phyloP scores from a whole-genome alignment of 2,329 filamentous ascomycete species.

The Cryphonectria parasitica region DNA sequence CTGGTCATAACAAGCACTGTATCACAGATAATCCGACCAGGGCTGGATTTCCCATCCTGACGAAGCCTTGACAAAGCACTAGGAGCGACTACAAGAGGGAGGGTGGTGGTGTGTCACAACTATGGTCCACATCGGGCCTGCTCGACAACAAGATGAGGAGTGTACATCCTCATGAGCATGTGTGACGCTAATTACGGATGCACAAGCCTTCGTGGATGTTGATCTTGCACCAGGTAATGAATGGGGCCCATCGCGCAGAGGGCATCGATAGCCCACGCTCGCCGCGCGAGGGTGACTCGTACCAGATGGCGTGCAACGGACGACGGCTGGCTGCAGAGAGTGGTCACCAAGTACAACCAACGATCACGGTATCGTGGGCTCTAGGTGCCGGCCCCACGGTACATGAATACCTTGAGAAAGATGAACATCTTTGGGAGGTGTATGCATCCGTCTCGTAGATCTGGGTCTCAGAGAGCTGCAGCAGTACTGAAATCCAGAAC shows the following conservation, averaged over 20 bases:
- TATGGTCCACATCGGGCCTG: background rate
- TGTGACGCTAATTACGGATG: background rate
- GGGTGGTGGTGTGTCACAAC: background rate
- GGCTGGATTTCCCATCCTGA: background rate
- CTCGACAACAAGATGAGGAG: background rate
- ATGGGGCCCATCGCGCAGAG: constrained; percentile 4
- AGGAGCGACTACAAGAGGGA: constrained; percentile 1
- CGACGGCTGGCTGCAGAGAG: constrained; percentile 23
- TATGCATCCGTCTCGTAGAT: background rate
- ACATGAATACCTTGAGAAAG: background rate
- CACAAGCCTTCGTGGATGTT: constrained; percentile 6
- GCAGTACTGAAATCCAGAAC: background rate
- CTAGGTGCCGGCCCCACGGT: background rate
- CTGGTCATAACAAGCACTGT: background rate
- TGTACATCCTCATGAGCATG: constrained; percentile 1
- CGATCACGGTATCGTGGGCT: constrained; percentile 20
- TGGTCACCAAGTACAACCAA: constrained; percentile 19
- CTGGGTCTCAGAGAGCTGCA: background rate
- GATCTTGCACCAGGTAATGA: constrained; percentile 19
- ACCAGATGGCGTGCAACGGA: constrained; percentile 23
- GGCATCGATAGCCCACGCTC: constrained; percentile 12
- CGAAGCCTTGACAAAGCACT: background rate
- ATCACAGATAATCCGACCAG: background rate
- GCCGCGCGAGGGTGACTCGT: constrained; percentile 16
- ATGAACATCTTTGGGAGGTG: background rate